Evolutionary conservation across 1,284 basidiomycete species (phyloP), one percentile per base, ranked within the genome.

Genomic region (Microbotryum violaceum): DNA sequence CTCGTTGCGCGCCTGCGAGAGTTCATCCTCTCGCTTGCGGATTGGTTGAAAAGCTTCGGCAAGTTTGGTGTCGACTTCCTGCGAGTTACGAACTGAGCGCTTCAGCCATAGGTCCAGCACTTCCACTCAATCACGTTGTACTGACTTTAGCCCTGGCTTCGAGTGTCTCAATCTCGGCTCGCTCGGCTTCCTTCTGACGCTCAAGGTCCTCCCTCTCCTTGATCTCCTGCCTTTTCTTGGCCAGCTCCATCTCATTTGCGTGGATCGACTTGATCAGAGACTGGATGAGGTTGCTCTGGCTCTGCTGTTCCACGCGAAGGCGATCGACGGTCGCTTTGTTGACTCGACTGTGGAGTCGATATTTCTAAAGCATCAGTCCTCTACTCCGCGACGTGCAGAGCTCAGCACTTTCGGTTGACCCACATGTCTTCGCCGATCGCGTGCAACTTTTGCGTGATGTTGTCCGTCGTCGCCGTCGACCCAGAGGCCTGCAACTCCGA

Each of bases 381-480:
- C 6, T 21, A 16, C 6, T 12, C 21, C 12, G 0, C 27, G 45
- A 46, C 31, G 20, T 20, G 29, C 4, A 18, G 20, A 25, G 7
- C 57, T 42, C 56, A 31, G 27, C 56, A 14, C 25, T n/a, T 76
- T 2, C 0, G n/a, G 37, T 1, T 20, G 23, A 52, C 85, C 70
- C 67, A 94, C 91, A 91, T 80, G 57, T 86, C 79, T 21, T 75
- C 75, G 1, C 81, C 78, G 42, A 91, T 70, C 6, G 76, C 75
- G 57, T 87, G 83, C 8, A 93, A 78, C 70, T 92, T 85, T 27
- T 73, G 76, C 73, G 94, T 88, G 3, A 96, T 85, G 56, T 92
- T 90, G 54, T 91, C 88, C 1, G 83, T 82, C 0, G 90, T 91
- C 75, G 85, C 89, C 7, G 83, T 82, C 16, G 85, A 86, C 3